phyloP scores from a whole-genome alignment of 768 basidiomycete species.

The Melanogaster broomeanus region DNA sequence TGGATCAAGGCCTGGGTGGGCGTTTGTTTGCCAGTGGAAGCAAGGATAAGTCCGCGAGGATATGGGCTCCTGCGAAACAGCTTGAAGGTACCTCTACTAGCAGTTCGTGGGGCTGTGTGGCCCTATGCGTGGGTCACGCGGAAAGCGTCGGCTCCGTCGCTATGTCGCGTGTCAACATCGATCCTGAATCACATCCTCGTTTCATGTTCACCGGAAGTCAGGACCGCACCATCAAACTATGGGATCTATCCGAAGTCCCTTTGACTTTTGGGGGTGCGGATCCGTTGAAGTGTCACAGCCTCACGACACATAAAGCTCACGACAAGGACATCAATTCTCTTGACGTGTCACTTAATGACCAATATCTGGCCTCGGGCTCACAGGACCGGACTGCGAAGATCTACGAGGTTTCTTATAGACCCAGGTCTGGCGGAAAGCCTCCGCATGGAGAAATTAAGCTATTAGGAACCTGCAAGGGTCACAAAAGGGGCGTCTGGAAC shows the following conservation, averaged over 20 bases:
- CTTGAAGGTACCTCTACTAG: constrained; percentile 1
- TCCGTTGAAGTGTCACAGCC: constrained; percentile 61
- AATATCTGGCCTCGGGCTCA: constrained; percentile 87
- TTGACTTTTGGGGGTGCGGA: constrained; percentile 29
- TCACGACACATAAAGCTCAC: constrained; percentile 88
- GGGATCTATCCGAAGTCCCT: constrained; percentile 75
- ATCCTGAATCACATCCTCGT: constrained; percentile 34
- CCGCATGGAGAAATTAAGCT: constrained; percentile 71
- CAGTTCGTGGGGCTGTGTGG: constrained; percentile 63
- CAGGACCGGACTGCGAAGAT: constrained; percentile 96
- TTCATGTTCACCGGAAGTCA: constrained; percentile 97
- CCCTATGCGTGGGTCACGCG: constrained; percentile 89
- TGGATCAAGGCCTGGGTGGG: constrained; percentile 70
- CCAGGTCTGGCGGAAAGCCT: constrained; percentile 39
- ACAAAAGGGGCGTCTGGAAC: constrained; percentile 95
- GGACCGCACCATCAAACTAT: constrained; percentile 98
- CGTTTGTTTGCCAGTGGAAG: constrained; percentile 85
- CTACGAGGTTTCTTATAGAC: constrained; percentile 68
- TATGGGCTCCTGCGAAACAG: constrained; percentile 61
- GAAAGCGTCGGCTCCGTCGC: constrained; percentile 92
- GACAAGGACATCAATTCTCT: constrained; percentile 99
- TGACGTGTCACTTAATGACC: constrained; percentile 89
- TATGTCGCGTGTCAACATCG: constrained; percentile 53
- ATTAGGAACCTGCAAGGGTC: constrained; percentile 90
- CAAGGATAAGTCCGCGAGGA: constrained; percentile 85